Evolutionary conservation across 805 yeast species (phyloP).

Genomic region (Metschnikowia noctiluminum): DNA sequence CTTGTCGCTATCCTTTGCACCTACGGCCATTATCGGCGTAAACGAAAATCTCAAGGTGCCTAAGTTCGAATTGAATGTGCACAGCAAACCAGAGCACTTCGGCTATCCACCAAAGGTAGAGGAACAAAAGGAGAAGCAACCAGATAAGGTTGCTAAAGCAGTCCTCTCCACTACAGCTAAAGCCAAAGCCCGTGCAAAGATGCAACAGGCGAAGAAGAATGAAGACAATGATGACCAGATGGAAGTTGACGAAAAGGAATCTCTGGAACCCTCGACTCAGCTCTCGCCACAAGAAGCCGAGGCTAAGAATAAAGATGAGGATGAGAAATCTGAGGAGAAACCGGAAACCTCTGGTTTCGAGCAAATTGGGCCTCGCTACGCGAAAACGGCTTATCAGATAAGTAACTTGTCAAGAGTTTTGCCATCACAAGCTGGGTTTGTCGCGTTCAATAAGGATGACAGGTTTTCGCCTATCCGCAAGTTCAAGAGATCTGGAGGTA

Average conservation of each 20-base stretch:
- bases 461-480: constrained; percentile 83
- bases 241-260: constrained; percentile 37
- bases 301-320: constrained; percentile 17
- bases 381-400: constrained; percentile 64
- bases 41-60: constrained; percentile 84
- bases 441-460: constrained; percentile 70
- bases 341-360: constrained; percentile 24
- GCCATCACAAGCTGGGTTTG: constrained; percentile 82
- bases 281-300: constrained; percentile 13
- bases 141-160: constrained; percentile 88
- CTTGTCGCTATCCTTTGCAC: constrained; percentile 84
- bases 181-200: constrained; percentile 90
- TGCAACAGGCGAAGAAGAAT: constrained; percentile 50
- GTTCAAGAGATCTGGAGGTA: constrained; percentile 65
- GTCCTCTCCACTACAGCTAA: constrained; percentile 89
- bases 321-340: constrained; percentile 27
- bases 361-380: constrained; percentile 48
- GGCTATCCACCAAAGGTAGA: constrained; percentile 88
- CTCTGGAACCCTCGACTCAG: constrained; percentile 11
- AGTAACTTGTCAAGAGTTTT: constrained; percentile 82
- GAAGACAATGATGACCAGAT: constrained; percentile 46
- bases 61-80: constrained; percentile 74
- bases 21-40: constrained; percentile 87
- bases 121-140: constrained; percentile 73
- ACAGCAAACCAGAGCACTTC: constrained; percentile 74